phyloP scores from a whole-genome alignment of 441 rosid genomes.

The Arabidopsis lyrata region DNA sequence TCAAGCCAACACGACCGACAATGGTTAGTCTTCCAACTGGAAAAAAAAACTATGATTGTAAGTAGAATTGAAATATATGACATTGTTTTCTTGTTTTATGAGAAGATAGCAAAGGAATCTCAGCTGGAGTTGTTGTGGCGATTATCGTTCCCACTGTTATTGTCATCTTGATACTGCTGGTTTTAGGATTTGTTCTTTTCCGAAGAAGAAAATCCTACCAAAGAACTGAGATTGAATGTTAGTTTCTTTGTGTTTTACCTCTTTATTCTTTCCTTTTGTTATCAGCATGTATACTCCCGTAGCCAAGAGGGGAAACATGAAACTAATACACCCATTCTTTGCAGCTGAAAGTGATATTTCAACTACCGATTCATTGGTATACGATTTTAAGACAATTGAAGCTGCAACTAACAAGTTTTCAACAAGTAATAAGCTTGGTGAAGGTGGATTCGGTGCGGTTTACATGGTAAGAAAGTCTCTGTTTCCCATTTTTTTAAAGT shows the following conservation, averaged over 20 bases:
- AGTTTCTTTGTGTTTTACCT: slow-evolving; percentile 20
- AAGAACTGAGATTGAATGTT: slow-evolving; percentile 12
- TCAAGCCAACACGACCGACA: not conserved
- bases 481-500: not conserved
- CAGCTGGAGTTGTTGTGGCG: slow-evolving; percentile 22
- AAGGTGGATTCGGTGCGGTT: slow-evolving; percentile 66
- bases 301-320: not conserved
- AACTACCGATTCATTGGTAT: slow-evolving; percentile 45
- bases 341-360: slow-evolving; percentile 46
- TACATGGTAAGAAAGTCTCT: slow-evolving; percentile 49
- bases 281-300: not conserved
- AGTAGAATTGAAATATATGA: not conserved
- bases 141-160: slow-evolving; percentile 9
- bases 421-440: slow-evolving; percentile 53
- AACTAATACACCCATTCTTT: slow-evolving; percentile 21
- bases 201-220: slow-evolving; percentile 14
- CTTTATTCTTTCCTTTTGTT: not conserved
- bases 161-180: slow-evolving; percentile 19
- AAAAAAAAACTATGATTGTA: not conserved
- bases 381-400: slow-evolving; percentile 47
- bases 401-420: slow-evolving; percentile 53
- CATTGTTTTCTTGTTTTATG: not conserved
- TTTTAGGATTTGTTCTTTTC: slow-evolving; percentile 4
- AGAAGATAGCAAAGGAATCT: slow-evolving; percentile 32
- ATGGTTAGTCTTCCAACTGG: slow-evolving; percentile 14